A percentile compares a stretch with the other conserved stretches of the same genome.
Evolutionary conservation across 441 rosid genomes (phyloP).

Genomic region (Kokia cookei): DNA sequence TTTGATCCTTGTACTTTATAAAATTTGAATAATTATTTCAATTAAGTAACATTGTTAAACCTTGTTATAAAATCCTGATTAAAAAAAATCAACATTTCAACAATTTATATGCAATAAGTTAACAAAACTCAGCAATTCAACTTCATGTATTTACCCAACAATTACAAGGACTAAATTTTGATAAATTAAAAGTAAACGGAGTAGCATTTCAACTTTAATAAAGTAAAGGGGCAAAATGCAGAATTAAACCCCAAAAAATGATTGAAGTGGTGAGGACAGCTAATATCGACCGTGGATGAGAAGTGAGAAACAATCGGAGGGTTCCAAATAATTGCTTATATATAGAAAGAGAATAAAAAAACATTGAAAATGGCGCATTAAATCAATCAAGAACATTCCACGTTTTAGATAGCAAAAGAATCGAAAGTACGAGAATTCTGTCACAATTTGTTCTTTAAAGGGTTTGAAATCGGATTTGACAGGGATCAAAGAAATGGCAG

Average conservation of each 20-base stretch:
- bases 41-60: no score
- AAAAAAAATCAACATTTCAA: no score
- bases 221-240: no score
- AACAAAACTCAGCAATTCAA: no score
- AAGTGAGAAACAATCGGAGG: not conserved
- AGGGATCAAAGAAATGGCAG: slow-evolving; percentile 39
- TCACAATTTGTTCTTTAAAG: not conserved
- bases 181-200: no score
- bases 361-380: not conserved
- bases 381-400: not conserved
- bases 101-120: no score
- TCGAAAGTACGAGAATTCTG: not conserved
- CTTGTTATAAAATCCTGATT: no score
- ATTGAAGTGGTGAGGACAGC: not conserved
- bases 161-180: no score
- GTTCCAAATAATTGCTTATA: not conserved
- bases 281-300: not conserved
- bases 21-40: no score
- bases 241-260: not conserved
- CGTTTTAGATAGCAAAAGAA: not conserved
- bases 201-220: no score
- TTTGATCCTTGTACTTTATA: no score
- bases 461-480: slow-evolving; percentile 16
- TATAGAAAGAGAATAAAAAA: not conserved
- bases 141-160: no score